phyloP scores from a whole-genome alignment of 495 filamentous ascomycete species.

The Aspergillus saccharolyticus region DNA sequence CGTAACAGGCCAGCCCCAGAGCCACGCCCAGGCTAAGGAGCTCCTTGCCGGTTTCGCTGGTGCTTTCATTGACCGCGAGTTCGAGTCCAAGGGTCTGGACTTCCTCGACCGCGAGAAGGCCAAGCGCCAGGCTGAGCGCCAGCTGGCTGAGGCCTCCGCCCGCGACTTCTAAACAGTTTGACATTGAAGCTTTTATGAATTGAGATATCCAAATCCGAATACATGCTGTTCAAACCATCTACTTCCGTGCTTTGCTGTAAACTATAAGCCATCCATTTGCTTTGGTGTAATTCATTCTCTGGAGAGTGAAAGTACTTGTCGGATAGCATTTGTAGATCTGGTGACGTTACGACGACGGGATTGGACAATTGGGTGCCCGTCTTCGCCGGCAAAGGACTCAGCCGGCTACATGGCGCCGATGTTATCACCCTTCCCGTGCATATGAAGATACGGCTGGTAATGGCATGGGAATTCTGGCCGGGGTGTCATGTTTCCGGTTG shows the following conservation, averaged over 20 bases:
- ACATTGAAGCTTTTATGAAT: neutral
- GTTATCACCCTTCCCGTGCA: too few species aligned
- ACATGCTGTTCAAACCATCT: neutral
- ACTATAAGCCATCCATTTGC: too few species aligned
- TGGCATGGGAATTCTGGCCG: too few species aligned
- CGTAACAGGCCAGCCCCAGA: constrained; percentile 55
- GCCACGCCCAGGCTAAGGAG: constrained; percentile 68
- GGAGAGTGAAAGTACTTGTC: too few species aligned
- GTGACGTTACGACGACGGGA: too few species aligned
- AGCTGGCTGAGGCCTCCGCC: constrained; percentile 51
- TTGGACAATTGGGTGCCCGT: too few species aligned
- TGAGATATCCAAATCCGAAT: neutral
- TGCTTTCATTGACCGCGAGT: constrained; percentile 65
- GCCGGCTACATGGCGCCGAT: too few species aligned
- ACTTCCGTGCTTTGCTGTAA: neutral
- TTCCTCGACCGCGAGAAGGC: constrained; percentile 63
- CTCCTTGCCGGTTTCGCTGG: constrained; percentile 62
- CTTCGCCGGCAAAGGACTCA: too few species aligned
- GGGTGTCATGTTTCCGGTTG: too few species aligned
- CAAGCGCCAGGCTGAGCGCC: constrained; percentile 56
- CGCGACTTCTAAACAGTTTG: constrained; percentile 1
- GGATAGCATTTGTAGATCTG: too few species aligned
- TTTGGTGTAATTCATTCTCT: too few species aligned
- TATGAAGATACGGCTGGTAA: too few species aligned
- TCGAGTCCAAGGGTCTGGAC: constrained; percentile 70